phyloP scores from a whole-genome alignment of 2,329 filamentous ascomycete genomes.

The Penicillium polonicum region DNA sequence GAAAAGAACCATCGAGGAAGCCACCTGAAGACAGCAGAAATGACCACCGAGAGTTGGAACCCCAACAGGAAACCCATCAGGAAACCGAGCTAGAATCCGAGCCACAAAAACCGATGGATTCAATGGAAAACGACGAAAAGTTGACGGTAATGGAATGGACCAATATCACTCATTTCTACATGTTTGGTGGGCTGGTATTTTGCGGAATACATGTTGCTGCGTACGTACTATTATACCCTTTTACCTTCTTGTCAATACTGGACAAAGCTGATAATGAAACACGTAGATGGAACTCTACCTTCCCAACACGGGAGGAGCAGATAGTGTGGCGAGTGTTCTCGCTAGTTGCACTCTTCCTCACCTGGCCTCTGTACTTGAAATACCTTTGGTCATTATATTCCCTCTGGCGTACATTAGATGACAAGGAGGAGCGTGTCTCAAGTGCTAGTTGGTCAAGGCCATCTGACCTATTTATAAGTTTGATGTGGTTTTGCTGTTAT shows the following conservation, averaged over 20 bases:
- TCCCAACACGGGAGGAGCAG: constrained; percentile 2
- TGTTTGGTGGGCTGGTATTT: constrained; percentile 1
- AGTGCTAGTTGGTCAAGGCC: not conserved
- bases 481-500: not conserved
- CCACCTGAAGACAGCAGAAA: not conserved
- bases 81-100: not conserved
- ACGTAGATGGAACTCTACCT: constrained; percentile 9
- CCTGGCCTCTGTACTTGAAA: not conserved
- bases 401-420: not conserved
- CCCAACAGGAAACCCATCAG: too few species aligned
- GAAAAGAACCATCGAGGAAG: too few species aligned
- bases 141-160: not conserved
- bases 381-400: not conserved
- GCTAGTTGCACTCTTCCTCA: not conserved
- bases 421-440: not conserved
- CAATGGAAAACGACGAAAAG: not conserved
- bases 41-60: not conserved
- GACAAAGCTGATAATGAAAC: not conserved
- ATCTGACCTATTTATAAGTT: not conserved
- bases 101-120: not conserved
- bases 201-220: constrained; percentile 11
- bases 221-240: constrained; percentile 3
- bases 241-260: not conserved
- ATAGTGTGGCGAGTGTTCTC: constrained; percentile 9
- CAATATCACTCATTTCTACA: not conserved